Evolutionary conservation across 2,329 filamentous ascomycete genomes (phyloP).

Genomic region (Diaporthe ilicicola): DNA sequence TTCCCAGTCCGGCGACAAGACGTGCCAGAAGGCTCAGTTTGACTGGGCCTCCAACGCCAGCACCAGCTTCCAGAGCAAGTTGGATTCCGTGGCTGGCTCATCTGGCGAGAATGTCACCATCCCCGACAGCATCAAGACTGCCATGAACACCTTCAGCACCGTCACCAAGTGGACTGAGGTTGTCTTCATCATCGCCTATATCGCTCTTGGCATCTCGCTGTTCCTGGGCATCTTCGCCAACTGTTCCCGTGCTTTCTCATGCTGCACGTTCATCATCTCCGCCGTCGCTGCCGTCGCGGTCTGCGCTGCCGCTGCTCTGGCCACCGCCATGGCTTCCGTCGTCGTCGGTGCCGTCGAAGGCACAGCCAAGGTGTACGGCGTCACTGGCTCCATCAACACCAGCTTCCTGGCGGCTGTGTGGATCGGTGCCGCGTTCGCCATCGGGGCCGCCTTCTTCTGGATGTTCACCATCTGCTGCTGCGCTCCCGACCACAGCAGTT

Average conservation of each 20-base stretch:
- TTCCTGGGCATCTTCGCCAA: slow-evolving; percentile 83
- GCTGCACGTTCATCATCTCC: slow-evolving; percentile 81
- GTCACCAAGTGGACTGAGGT: slow-evolving; percentile 86
- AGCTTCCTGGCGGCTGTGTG: slow-evolving; percentile 78
- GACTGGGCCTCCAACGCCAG: slow-evolving; percentile 81
- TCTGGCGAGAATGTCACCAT: slow-evolving; percentile 67
- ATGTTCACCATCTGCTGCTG: slow-evolving; percentile 92
- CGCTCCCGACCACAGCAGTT: slow-evolving; percentile 62
- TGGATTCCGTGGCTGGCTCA: slow-evolving; percentile 62
- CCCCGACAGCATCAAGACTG: slow-evolving; percentile 71
- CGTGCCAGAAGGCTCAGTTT: slow-evolving; percentile 76
- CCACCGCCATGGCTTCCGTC: slow-evolving; percentile 77
- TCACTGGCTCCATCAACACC: slow-evolving; percentile 71
- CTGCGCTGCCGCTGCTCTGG: slow-evolving; percentile 73
- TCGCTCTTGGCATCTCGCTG: slow-evolving; percentile 75
- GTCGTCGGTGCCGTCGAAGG: slow-evolving; percentile 75
- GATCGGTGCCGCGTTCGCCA: slow-evolving; percentile 80
- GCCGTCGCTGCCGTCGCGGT: slow-evolving; percentile 63
- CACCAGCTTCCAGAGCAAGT: slow-evolving; percentile 63
- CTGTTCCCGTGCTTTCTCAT: slow-evolving; percentile 83
- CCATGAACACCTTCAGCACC: slow-evolving; percentile 76
- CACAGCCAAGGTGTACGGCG: slow-evolving; percentile 75
- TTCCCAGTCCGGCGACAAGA: slow-evolving; percentile 60
- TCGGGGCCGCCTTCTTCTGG: slow-evolving; percentile 88
- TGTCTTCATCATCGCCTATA: slow-evolving; percentile 78